Conservation (phyloP, 2,329 filamentous ascomycete genomes). For the Botrytis squamosa region DNA sequence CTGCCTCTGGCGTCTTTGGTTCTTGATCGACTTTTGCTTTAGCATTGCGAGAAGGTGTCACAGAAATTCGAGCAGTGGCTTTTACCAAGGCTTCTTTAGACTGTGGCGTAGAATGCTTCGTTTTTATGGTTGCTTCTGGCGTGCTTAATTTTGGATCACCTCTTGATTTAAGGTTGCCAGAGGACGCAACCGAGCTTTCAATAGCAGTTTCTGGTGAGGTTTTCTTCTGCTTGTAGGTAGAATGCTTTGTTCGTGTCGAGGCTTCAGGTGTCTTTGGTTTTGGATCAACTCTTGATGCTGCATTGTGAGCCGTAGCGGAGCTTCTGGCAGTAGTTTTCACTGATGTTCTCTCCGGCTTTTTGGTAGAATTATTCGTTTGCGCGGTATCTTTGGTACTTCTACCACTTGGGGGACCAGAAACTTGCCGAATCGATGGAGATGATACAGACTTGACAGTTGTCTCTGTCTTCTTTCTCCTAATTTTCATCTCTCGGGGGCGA, state of each 20-base stretch:
- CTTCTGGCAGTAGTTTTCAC: background rate
- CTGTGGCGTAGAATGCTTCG: background rate
- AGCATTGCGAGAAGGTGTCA: background rate
- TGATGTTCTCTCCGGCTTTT: background rate
- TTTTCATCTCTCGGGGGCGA: slow-evolving; percentile 7
- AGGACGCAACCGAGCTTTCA: background rate
- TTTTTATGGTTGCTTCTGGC: background rate
- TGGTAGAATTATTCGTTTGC: background rate
- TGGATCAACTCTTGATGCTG: background rate
- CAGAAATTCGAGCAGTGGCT: background rate
- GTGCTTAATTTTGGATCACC: background rate
- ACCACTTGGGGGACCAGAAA: background rate
- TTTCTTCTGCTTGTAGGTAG: background rate
- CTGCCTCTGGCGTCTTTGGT: background rate
- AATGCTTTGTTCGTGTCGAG: background rate
- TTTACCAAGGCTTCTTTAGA: background rate
- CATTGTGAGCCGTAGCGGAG: background rate
- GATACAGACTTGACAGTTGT: slow-evolving; percentile 16
- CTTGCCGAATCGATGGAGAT: background rate
- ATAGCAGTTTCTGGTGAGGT: background rate
- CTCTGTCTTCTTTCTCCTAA: background rate
- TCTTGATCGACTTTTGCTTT: background rate
- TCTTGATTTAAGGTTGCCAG: background rate
- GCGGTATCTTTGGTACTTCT: background rate
- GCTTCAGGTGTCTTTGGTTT: background rate